phyloP scores from a whole-genome alignment of 306 rosid species.

The Vicia villosa region DNA sequence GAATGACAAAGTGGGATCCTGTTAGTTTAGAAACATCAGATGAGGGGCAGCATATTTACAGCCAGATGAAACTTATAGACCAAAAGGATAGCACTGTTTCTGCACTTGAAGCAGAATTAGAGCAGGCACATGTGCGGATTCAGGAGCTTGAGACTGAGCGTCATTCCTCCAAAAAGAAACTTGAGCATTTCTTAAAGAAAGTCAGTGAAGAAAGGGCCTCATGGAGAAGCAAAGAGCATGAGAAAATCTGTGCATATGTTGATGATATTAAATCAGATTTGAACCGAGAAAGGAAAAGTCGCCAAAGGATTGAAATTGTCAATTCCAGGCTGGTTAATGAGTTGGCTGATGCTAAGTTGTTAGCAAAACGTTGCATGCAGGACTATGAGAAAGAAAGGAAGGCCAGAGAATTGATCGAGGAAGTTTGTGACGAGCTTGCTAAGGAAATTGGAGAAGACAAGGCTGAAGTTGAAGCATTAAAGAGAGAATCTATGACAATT shows the following conservation, averaged over 20 bases:
- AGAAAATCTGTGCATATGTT: conserved; percentile 77
- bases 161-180: conserved; percentile 74
- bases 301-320: conserved; percentile 74
- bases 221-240: conserved; percentile 91
- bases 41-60: conserved; percentile 58
- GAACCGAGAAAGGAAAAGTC: conserved; percentile 77
- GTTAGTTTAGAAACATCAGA: conserved; percentile 58
- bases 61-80: conserved; percentile 68
- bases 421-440: conserved; percentile 93
- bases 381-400: conserved; percentile 90
- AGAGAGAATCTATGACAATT: conserved; percentile 65
- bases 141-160: conserved; percentile 86
- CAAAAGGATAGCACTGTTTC: conserved; percentile 67
- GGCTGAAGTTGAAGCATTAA: conserved; percentile 74
- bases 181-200: conserved; percentile 79
- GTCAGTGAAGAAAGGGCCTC: conserved; percentile 75
- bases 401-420: conserved; percentile 73
- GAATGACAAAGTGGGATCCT: conserved; percentile 94
- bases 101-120: conserved; percentile 81
- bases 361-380: conserved; percentile 70
- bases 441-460: conserved; percentile 95
- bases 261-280: conserved; percentile 73
- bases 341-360: conserved; percentile 78
- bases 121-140: conserved; percentile 71
- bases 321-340: conserved; percentile 88